Conservation (phyloP, 1,284 basidiomycete species). For the Papiliotrema nemorosa region DNA sequence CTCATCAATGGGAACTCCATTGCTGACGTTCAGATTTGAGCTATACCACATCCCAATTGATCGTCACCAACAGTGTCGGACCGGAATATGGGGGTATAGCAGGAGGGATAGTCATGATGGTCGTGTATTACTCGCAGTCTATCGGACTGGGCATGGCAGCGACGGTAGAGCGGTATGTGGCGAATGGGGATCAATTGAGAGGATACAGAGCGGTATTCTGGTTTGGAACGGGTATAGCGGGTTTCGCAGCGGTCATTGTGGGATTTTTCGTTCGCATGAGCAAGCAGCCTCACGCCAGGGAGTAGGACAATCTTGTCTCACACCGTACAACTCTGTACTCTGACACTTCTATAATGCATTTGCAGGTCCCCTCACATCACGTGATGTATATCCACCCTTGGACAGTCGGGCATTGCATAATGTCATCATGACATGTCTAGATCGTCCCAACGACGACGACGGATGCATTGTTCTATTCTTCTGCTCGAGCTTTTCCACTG, state of each 20-base stretch:
- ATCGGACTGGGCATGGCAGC: slow-evolving; percentile 23
- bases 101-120: slow-evolving; percentile 3
- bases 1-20: background rate
- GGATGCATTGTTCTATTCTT: no score
- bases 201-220: slow-evolving; percentile 21
- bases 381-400: no score
- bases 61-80: slow-evolving; percentile 22
- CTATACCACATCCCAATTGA: slow-evolving; percentile 23
- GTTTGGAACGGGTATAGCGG: slow-evolving; percentile 13
- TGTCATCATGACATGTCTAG: no score
- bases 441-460: no score
- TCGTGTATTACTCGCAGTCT: slow-evolving; percentile 2
- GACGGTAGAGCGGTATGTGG: slow-evolving; percentile 18
- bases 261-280: slow-evolving; percentile 20
- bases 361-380: no score
- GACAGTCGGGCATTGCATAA: no score
- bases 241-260: slow-evolving; percentile 14
- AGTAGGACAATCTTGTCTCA: no score
- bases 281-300: background rate
- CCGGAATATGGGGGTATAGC: slow-evolving; percentile 21
- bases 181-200: slow-evolving; percentile 5
- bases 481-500: no score
- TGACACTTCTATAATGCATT: no score
- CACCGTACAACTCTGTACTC: no score
- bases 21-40: slow-evolving; percentile 14